These are phyloP conservation scores for Pulveroboletus sp. DNA, from an alignment of 768 basidiomycete species.

Conservation along the genomic window DNA sequence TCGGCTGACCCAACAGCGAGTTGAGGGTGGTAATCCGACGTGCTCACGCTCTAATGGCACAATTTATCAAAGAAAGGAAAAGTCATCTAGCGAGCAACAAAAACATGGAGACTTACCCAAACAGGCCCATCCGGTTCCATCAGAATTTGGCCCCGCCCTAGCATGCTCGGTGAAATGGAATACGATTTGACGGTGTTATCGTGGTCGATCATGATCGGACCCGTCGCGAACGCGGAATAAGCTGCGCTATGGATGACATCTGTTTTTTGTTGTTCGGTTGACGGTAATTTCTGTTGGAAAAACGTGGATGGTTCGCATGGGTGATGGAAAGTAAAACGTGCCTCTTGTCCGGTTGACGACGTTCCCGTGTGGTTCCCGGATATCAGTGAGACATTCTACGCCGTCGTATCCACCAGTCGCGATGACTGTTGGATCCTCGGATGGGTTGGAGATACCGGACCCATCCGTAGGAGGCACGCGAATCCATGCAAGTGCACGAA, in stretches of 20 bases:
- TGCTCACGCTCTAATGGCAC: slow-evolving; percentile 51
- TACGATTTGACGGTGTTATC: slow-evolving; percentile 78
- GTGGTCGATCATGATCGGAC: slow-evolving; percentile 74
- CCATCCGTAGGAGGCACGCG: slow-evolving; percentile 54
- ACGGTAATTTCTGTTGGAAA: background rate
- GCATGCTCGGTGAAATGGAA: slow-evolving; percentile 64
- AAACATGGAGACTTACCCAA: slow-evolving; percentile 57
- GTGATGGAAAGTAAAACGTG: slow-evolving; percentile 18
- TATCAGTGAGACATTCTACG: slow-evolving; percentile 67
- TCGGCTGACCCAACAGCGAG: slow-evolving; percentile 80
- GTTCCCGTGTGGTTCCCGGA: slow-evolving; percentile 62
- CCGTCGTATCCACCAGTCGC: slow-evolving; percentile 82
- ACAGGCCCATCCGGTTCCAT: slow-evolving; percentile 75
- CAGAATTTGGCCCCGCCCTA: slow-evolving; percentile 67
- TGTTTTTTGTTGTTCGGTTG: slow-evolving; percentile 21
- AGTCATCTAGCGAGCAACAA: background rate
- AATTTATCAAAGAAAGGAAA: background rate
- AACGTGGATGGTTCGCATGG: background rate
- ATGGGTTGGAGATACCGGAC: slow-evolving; percentile 40
- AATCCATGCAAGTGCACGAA: slow-evolving; percentile 74
- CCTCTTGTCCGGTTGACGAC: slow-evolving; percentile 79
- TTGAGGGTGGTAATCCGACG: slow-evolving; percentile 86
- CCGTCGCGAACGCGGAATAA: slow-evolving; percentile 64
- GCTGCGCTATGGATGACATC: slow-evolving; percentile 67
- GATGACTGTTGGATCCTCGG: slow-evolving; percentile 66